These are phyloP conservation scores for Pyrenopolyporus hunteri DNA, from an alignment of 495 filamentous ascomycete genomes.

Conservation along the genomic window DNA sequence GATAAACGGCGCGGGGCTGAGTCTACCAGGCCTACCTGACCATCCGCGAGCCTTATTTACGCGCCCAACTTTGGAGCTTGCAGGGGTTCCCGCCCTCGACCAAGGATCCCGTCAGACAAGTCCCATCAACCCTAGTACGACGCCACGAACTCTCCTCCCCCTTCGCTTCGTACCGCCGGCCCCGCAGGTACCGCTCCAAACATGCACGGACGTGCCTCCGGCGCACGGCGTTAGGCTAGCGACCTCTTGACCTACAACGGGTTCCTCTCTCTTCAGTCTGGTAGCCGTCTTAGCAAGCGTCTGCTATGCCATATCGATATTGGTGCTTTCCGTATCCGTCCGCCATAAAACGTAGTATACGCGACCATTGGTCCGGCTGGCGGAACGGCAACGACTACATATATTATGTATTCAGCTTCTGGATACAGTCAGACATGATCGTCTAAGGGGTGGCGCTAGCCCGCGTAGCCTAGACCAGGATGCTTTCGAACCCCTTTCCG, in stretches of 20 bases:
- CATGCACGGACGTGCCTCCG: slow-evolving; percentile 33
- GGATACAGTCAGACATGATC: slow-evolving; percentile 22
- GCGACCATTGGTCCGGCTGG: slow-evolving; percentile 6
- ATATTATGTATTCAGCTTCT: slow-evolving; percentile 23
- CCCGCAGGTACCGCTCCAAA: slow-evolving; percentile 36
- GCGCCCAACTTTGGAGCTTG: slow-evolving; percentile 51
- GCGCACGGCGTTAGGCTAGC: slow-evolving; percentile 23
- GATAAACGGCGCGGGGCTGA: slow-evolving; percentile 45
- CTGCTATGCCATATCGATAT: slow-evolving; percentile 24
- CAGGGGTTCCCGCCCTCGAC: slow-evolving; percentile 48
- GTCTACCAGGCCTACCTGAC: slow-evolving; percentile 38
- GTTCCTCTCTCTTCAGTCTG: slow-evolving; percentile 3
- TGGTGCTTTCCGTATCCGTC: slow-evolving; percentile 19
- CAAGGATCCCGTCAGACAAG: slow-evolving; percentile 37
- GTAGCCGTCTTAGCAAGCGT: slow-evolving; percentile 16
- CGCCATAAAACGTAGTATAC: slow-evolving; percentile 8
- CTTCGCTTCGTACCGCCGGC: slow-evolving; percentile 45
- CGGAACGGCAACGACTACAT: slow-evolving; percentile 7
- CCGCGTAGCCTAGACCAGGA: slow-evolving; percentile 31
- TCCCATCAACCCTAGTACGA: slow-evolving; percentile 32
- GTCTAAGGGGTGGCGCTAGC: slow-evolving; percentile 29
- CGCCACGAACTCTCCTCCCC: slow-evolving; percentile 35
- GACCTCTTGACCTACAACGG: slow-evolving; percentile 27
- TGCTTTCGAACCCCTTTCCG: slow-evolving; percentile 34
- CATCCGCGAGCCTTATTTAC: slow-evolving; percentile 56